Base-by-base conservation (phyloP, 495 filamentous ascomycete genomes). In the Neurospora sp. region DNA sequence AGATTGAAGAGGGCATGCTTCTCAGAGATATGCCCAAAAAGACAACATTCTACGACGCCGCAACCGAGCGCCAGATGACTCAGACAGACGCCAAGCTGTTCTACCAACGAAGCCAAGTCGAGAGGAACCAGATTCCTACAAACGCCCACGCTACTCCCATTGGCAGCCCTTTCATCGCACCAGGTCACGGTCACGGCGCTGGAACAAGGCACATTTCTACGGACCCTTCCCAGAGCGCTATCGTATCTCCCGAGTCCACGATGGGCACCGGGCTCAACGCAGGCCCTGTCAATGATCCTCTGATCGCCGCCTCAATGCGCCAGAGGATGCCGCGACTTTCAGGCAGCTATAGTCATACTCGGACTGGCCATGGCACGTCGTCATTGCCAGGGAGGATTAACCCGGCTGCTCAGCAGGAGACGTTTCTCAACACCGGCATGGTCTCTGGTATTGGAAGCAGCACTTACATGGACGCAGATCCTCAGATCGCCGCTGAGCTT, bases 81-180 rank as follows among this genome's bases (percentile, higher is more conserved):
- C 93, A 98, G 82, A 88, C 91, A 27, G 95, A 99, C 78, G 93
- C 95, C 42, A 98, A 96, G 80, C 86, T 97, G 39, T 94, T 98
- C 84, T 99, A 97, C 82, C 96, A 97, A 78, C 88, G 93, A 73
- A 94, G 93, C 81, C 92, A 94, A 81, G 83, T 90, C 27, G 88
- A 91, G 46, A 81, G 54, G 76, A 82, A 82, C 81, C 75, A 87
- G 79, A 76, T 86, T 82, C 77, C 83, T 78, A 74, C 87, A 83
- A 74, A 83, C 81, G 75, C 83, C 73, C 83, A 86, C 75, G 74
- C 73, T 44, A 83, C 85, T 11, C 82, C 84, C 40, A 81, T 83
- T 73, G 83, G 82, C 39, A 89, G 88, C 78, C 87, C 89, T 38
- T 70, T 89, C 72, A 78, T 88, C 35, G 76, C 83, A 23, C 72